Conservation (phyloP, 140 eudicot species). For the Bidens hawaiensis region DNA sequence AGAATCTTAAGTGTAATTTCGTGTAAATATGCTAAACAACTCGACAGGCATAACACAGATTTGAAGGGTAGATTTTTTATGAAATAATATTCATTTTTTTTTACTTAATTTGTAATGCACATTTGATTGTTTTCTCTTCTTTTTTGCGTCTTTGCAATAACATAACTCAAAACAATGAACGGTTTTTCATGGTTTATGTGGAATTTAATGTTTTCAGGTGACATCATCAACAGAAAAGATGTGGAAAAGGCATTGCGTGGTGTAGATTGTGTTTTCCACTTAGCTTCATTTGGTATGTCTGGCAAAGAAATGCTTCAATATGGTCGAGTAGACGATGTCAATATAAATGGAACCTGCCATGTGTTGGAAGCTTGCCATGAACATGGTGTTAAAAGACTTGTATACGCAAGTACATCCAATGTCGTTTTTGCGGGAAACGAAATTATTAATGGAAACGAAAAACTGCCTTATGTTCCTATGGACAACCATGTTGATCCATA, state of each 20-base stretch:
- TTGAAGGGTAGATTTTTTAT: not conserved
- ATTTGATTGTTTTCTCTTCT: not conserved
- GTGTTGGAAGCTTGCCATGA: conserved; percentile 76
- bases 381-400: conserved; percentile 64
- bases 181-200: not conserved
- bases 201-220: conserved; percentile 39
- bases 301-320: conserved; percentile 97
- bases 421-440: conserved; percentile 90
- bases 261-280: conserved; percentile 85
- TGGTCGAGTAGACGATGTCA: conserved; percentile 77
- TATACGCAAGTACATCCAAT: conserved; percentile 87
- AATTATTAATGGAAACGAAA: conserved; percentile 84
- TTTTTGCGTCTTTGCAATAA: not conserved
- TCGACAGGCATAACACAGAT: not conserved
- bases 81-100: not conserved
- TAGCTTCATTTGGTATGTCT: conserved; percentile 98
- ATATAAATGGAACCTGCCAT: conserved; percentile 82
- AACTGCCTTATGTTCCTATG: conserved; percentile 64
- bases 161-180: not conserved
- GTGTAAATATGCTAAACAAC: not conserved
- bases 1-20: not conserved
- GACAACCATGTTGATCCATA: conserved; percentile 89
- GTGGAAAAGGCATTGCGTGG: conserved; percentile 68
- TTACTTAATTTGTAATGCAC: not conserved
- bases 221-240: conserved; percentile 53